Evolutionary conservation across 1,139 yeast species (phyloP).

Genomic region (Suhomyces terraborum): DNA sequence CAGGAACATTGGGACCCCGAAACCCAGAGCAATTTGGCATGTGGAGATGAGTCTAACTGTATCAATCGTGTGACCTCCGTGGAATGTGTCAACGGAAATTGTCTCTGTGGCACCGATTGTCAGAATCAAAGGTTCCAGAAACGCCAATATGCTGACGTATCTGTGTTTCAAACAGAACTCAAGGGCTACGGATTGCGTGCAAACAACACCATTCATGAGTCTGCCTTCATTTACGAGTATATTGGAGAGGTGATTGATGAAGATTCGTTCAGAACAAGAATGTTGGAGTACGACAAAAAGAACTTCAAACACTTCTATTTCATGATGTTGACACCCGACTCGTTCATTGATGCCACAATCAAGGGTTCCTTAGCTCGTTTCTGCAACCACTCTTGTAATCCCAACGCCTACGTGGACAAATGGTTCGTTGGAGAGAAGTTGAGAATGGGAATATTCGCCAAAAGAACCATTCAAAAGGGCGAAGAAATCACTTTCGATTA

Average conservation of each 20-base stretch:
- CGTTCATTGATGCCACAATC: slow-evolving; percentile 90
- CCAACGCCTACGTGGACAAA: slow-evolving; percentile 92
- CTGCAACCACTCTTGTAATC: slow-evolving; percentile 92
- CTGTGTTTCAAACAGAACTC: slow-evolving; percentile 75
- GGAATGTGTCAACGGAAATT: slow-evolving; percentile 78
- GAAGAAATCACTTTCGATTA: slow-evolving; percentile 96
- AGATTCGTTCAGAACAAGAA: slow-evolving; percentile 65
- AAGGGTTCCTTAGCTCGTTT: slow-evolving; percentile 88
- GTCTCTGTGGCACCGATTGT: slow-evolving; percentile 78
- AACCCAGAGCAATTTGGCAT: slow-evolving; percentile 57
- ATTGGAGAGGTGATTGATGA: slow-evolving; percentile 93
- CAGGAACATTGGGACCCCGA: slow-evolving; percentile 46
- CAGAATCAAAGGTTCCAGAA: slow-evolving; percentile 86
- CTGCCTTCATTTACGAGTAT: slow-evolving; percentile 82
- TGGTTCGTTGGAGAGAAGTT: slow-evolving; percentile 94
- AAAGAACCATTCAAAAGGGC: slow-evolving; percentile 67
- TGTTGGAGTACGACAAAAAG: slow-evolving; percentile 68
- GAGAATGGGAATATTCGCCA: slow-evolving; percentile 94
- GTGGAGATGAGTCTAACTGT: slow-evolving; percentile 86
- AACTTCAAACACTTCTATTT: slow-evolving; percentile 89
- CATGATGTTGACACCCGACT: slow-evolving; percentile 94
- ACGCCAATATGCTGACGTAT: slow-evolving; percentile 67
- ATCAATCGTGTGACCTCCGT: slow-evolving; percentile 89
- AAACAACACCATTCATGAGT: slow-evolving; percentile 54
- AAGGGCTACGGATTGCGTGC: slow-evolving; percentile 94